Conservation (phyloP, 106 monocot genomes). For the Alisma plantagoaquatica region DNA sequence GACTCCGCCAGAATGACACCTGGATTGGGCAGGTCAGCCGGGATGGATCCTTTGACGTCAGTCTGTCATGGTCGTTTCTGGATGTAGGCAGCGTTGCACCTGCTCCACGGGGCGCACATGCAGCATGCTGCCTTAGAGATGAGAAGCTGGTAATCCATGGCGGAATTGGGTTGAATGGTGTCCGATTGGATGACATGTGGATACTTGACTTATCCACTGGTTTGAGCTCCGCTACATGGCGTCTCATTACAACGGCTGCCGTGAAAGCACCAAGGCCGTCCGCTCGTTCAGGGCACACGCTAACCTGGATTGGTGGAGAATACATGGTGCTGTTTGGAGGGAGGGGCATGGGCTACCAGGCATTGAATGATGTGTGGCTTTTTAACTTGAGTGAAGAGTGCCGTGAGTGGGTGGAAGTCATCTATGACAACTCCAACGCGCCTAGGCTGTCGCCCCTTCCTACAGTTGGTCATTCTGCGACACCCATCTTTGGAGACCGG, state of each 20-base stretch:
- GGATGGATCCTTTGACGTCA: conserved; percentile 21
- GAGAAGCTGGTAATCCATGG: conserved; percentile 59
- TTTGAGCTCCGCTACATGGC: conserved; percentile 37
- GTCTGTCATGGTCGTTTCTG: conserved; percentile 49
- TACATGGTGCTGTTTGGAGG: conserved; percentile 77
- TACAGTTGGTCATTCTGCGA: conserved; percentile 76
- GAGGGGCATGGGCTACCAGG: conserved; percentile 63
- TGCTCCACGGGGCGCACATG: conserved; percentile 85
- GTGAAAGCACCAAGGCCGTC: conserved; percentile 38
- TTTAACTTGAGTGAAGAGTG: conserved; percentile 32
- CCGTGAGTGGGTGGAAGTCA: conserved; percentile 63
- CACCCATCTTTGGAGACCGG: conserved; percentile 43
- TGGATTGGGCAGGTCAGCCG: conserved; percentile 49
- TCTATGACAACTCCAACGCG: conserved; percentile 21
- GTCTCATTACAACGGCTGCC: conserved; percentile 18
- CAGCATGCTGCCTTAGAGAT: conserved; percentile 46
- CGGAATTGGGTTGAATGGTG: conserved; percentile 54
- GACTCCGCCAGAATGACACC: conserved; percentile 69
- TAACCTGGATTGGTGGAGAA: conserved; percentile 55
- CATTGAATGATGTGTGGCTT: conserved; percentile 79
- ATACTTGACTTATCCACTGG: conserved; percentile 46
- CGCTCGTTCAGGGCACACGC: conserved; percentile 79
- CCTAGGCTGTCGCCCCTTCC: conserved; percentile 33
- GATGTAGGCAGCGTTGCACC: conserved; percentile 47
- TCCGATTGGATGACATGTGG: conserved; percentile 73